Conservation (phyloP, 345 rosid species). For the Hypericum perforatum region DNA sequence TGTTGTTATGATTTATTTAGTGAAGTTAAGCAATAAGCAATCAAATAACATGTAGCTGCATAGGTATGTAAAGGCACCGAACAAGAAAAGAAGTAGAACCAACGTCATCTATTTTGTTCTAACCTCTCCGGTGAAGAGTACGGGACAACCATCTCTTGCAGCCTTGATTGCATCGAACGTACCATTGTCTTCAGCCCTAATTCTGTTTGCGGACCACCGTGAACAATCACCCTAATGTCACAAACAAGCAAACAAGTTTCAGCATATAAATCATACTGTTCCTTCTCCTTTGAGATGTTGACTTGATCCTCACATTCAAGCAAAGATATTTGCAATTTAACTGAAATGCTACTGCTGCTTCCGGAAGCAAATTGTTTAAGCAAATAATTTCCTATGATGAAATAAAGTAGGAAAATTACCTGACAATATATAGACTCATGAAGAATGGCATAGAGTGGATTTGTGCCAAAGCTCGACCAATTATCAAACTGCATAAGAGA, state of each 20-base stretch:
- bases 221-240: constrained; percentile 63
- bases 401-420: constrained; percentile 28
- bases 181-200: constrained; percentile 31
- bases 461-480: constrained; percentile 64
- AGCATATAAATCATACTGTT: not conserved
- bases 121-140: constrained; percentile 89
- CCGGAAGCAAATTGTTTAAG: too few relatives aligned
- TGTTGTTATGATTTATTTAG: too few relatives aligned
- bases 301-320: too few relatives aligned
- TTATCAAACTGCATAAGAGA: constrained; percentile 50
- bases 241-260: constrained; percentile 6
- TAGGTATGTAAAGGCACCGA: too few relatives aligned
- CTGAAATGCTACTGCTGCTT: too few relatives aligned
- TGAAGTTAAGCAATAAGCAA: too few relatives aligned
- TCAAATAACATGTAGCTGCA: too few relatives aligned
- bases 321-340: too few relatives aligned
- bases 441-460: constrained; percentile 75
- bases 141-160: constrained; percentile 51
- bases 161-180: constrained; percentile 68
- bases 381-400: too few relatives aligned
- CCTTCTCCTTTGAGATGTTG: not conserved
- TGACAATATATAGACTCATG: constrained; percentile 87
- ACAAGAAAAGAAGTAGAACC: not conserved
- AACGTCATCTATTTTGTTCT: constrained; percentile 2
- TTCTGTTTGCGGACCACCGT: constrained; percentile 67